These are phyloP conservation scores for Saposhnikovia divaricata DNA, from an alignment of 129 eudicot genomes.

Conservation along the genomic window DNA sequence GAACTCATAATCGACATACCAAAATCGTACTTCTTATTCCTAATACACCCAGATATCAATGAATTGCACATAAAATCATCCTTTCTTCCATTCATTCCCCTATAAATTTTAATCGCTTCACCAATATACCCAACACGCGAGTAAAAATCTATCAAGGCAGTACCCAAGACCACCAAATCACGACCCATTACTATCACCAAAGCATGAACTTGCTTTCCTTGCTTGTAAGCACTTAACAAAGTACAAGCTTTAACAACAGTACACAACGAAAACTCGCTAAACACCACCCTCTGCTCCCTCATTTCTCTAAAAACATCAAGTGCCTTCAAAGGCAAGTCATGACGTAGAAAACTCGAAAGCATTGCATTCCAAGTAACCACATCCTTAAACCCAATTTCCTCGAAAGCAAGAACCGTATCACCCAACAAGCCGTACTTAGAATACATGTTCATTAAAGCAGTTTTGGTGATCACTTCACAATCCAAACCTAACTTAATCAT, in stretches of 20 bases:
- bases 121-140: constrained; percentile 19
- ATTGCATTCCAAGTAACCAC: constrained; percentile 40
- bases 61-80: constrained; percentile 27
- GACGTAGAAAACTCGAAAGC: constrained; percentile 23
- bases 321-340: constrained; percentile 18
- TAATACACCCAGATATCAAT: constrained; percentile 27
- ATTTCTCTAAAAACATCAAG: constrained; percentile 16
- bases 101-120: constrained; percentile 23
- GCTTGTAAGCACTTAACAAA: constrained; percentile 21
- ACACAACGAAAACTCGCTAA: constrained; percentile 28
- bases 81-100: constrained; percentile 12
- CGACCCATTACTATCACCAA: constrained; percentile 21
- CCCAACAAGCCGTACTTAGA: constrained; percentile 26
- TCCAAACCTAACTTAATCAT: constrained; percentile 28
- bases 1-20: constrained; percentile 24
- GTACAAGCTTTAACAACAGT: constrained; percentile 34
- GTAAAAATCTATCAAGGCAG: constrained; percentile 31
- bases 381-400: constrained; percentile 27
- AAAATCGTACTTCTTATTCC: constrained; percentile 21
- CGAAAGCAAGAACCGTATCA: constrained; percentile 20
- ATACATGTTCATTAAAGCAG: constrained; percentile 32
- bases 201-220: constrained; percentile 33
- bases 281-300: constrained; percentile 20
- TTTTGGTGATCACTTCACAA: constrained; percentile 15
- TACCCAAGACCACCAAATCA: constrained; percentile 25